Evolutionary conservation across 768 basidiomycete genomes (phyloP), one percentile per base, ranked within the genome.

Genomic region (Candolleomyces aberdarensis): DNA sequence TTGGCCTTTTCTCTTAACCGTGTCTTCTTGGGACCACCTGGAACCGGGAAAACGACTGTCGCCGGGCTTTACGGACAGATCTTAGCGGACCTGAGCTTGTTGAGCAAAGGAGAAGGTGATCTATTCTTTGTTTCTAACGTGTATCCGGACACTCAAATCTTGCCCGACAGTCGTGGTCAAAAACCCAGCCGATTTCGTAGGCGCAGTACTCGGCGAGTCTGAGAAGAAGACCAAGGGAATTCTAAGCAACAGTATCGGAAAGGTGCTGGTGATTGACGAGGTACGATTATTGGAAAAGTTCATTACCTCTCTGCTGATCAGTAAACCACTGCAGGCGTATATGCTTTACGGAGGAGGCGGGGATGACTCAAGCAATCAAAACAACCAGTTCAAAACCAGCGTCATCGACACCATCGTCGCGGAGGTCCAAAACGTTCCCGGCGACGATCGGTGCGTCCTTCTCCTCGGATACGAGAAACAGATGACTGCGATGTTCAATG

Each of bases 401-500:
- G 88, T 90, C 46, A 87, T 89, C 31, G 88, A 90, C 66, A 88
- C 88, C 0, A 82, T 90, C 29, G 88, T 90, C 0, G 88, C 88
- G 0, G 88, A 90, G 69, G 82, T 90, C 3, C 88, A 90, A 64
- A 86, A 80, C 49, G 79, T 79, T 0, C 85, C 85, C 0, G 87
- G 88, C 4, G 88, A 90, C 67, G 88, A 89, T 67, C 78, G 87
- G 31, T 88, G 86, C 57, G 84, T 90, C 0, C 72, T 90, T 11
- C 69, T 89, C 48, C 67, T 87, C 1, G 88, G 88, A 0, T 90
- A 89, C 70, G 82, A 84, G 60, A 76, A 82, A 5, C 76, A 88
- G 65, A 89, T 89, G 80, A 68, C 72, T n/a, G 84, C 89, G 26
- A 90, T 90, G 89, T 89, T 89, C 71, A 85, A 87, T 75, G 88